Conservation (phyloP, 345 rosid species). For the Acer campestre region DNA sequence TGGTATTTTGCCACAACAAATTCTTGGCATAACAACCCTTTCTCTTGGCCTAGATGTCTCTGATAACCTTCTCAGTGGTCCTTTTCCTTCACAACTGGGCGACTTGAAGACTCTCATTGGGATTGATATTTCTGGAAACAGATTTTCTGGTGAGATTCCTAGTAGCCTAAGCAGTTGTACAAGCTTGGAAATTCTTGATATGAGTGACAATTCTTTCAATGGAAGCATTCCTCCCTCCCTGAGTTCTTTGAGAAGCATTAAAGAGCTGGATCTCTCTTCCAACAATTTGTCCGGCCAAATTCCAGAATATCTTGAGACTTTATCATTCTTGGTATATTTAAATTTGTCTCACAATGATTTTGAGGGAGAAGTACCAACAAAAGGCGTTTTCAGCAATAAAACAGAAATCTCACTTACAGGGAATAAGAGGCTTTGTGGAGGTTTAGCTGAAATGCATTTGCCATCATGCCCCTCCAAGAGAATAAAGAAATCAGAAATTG, state of each 20-base stretch:
- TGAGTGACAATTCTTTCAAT: no score
- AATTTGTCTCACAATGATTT: not conserved
- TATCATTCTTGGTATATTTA: no score
- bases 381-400: not conserved
- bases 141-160: not conserved
- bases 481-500: not conserved
- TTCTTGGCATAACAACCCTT: not conserved
- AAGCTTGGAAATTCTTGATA: no score
- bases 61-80: constrained; percentile 11
- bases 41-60: not conserved
- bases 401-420: not conserved
- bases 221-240: no score
- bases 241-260: no score
- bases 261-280: no score
- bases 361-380: not conserved
- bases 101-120: not conserved
- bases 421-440: not conserved
- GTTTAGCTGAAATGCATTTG: not conserved
- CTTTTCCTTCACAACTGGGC: constrained; percentile 10
- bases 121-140: no score
- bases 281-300: no score
- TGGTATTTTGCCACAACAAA: constrained; percentile 13
- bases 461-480: not conserved
- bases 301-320: no score
- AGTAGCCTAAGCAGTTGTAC: no score